These are phyloP conservation scores for Sarocladium oryzae DNA, from an alignment of 2,329 filamentous ascomycete species.

Conservation along the genomic window DNA sequence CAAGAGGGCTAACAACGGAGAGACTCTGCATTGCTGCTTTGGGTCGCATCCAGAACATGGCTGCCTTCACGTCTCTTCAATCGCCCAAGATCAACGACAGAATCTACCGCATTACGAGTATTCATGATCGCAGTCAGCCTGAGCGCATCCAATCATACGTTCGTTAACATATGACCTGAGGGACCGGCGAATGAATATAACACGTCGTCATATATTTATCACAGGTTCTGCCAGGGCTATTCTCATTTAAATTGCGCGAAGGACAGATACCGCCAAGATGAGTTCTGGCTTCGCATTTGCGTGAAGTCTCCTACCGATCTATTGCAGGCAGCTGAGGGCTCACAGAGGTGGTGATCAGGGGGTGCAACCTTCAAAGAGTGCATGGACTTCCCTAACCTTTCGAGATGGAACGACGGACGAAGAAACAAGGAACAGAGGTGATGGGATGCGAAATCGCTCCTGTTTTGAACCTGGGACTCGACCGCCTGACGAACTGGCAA, in stretches of 20 bases:
- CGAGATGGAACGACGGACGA: conserved; percentile 35
- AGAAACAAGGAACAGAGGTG: conserved; percentile 48
- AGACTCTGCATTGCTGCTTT: conserved; percentile 63
- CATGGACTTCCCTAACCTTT: too few species aligned
- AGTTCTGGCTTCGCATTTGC: conserved; percentile 66
- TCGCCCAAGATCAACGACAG: conserved; percentile 51
- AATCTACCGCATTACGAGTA: conserved; percentile 63
- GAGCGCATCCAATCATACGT: too few species aligned
- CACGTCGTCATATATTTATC: conserved; percentile 58
- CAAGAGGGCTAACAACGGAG: conserved; percentile 52
- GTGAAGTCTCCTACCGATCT: conserved; percentile 57
- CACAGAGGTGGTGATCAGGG: conserved; percentile 46
- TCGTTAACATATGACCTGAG: conserved; percentile 69
- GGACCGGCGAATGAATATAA: conserved; percentile 63
- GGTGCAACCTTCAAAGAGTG: conserved; percentile 32
- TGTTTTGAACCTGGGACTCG: conserved; percentile 53
- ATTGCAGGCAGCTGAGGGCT: conserved; percentile 54
- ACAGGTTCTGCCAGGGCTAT: conserved; percentile 46
- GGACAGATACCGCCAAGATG: conserved; percentile 47
- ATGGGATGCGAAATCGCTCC: conserved; percentile 35
- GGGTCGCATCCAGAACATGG: conserved; percentile 56
- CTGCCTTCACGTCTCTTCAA: conserved; percentile 53
- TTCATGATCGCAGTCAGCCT: too few species aligned
- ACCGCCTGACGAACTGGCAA: conserved; percentile 39
- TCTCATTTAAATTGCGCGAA: conserved; percentile 52